Conservation (phyloP, 805 yeast species). For the Vanderwaltozyma verrucispora region DNA sequence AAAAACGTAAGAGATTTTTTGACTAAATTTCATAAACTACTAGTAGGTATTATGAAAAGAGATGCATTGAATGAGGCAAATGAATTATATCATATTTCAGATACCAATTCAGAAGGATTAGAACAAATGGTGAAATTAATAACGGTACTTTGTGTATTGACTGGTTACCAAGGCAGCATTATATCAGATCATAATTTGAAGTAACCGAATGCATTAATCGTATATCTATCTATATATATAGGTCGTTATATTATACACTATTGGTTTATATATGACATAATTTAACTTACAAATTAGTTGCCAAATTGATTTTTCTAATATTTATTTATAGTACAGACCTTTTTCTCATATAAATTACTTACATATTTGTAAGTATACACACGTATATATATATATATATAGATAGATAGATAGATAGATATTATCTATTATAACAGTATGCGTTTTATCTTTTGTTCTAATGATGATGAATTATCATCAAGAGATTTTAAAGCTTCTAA, state of each 20-base stretch:
- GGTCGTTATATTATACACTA: too few relatives aligned
- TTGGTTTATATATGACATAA: too few relatives aligned
- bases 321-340: too few relatives aligned
- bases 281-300: too few relatives aligned
- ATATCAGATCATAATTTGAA: too few relatives aligned
- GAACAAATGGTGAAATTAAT: constrained; percentile 46
- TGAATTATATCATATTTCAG: constrained; percentile 17
- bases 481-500: constrained; percentile 83
- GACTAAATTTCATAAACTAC: constrained; percentile 41
- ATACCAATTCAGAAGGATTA: constrained; percentile 28
- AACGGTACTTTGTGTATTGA: constrained; percentile 42
- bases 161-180: constrained; percentile 25
- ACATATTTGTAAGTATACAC: too few relatives aligned
- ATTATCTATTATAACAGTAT: neutral
- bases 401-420: too few relatives aligned
- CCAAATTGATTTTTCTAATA: too few relatives aligned
- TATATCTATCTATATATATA: too few relatives aligned
- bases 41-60: constrained; percentile 53
- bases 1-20: constrained; percentile 43
- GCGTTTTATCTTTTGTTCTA: constrained; percentile 54
- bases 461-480: constrained; percentile 57
- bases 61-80: constrained; percentile 33
- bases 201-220: too few relatives aligned
- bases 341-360: too few relatives aligned
- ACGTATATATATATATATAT: neutral